Evolutionary conservation across 495 filamentous ascomycete species (phyloP).

Genomic region (Aspergillus biplanus): DNA sequence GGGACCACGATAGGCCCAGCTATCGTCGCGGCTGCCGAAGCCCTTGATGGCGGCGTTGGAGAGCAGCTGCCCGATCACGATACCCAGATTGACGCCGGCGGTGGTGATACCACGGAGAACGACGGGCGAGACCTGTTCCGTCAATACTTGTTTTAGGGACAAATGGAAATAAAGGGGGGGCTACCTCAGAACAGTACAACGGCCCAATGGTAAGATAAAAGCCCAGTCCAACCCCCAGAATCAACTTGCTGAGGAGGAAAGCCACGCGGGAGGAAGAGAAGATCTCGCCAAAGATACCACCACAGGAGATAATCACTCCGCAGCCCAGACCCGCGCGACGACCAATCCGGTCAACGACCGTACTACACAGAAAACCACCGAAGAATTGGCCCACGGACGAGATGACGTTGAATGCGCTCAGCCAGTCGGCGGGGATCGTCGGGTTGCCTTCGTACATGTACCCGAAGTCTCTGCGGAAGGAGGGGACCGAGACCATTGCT

Average conservation of each 20-base stretch:
- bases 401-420: conserved; percentile 38
- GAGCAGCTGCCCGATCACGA: conserved; percentile 41
- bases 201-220: conserved; percentile 41
- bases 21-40: conserved; percentile 32
- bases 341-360: conserved; percentile 31
- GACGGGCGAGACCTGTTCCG: conserved; percentile 32
- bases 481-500: conserved; percentile 36
- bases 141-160: neutral
- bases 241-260: conserved; percentile 37
- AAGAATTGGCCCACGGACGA: conserved; percentile 35
- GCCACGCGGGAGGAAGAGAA: conserved; percentile 25
- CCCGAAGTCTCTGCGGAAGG: conserved; percentile 42
- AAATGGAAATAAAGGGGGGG: neutral
- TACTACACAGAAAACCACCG: conserved; percentile 38
- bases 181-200: conserved; percentile 34
- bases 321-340: conserved; percentile 23
- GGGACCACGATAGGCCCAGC: conserved; percentile 37
- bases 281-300: conserved; percentile 36
- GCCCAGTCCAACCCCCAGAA: conserved; percentile 37
- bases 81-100: conserved; percentile 41
- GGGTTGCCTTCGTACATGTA: conserved; percentile 33
- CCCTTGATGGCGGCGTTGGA: conserved; percentile 41
- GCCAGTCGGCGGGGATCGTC: conserved; percentile 41
- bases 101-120: conserved; percentile 43
- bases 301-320: conserved; percentile 27